Evolutionary conservation across 768 basidiomycete species (phyloP).

Genomic region (Paxillus involutus): DNA sequence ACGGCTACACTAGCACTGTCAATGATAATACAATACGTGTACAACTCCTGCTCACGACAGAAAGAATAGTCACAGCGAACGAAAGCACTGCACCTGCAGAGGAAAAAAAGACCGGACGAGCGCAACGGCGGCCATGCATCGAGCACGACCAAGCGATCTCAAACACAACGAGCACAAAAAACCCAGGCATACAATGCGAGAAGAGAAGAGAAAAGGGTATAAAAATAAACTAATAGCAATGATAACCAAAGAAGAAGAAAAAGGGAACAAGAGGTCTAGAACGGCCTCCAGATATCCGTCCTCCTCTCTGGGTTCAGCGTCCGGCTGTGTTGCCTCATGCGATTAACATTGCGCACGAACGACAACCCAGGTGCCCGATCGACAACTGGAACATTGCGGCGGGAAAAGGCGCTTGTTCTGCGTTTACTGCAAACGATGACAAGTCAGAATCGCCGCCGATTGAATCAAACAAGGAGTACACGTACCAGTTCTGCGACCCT

Average conservation of each 20-base stretch:
- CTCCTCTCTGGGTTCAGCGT: neutral
- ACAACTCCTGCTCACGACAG: neutral
- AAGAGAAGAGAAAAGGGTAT: neutral
- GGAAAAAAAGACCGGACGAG: slow-evolving; percentile 6
- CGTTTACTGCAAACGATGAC: neutral
- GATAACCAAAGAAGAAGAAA: neutral
- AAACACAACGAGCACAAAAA: neutral
- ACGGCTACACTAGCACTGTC: no score
- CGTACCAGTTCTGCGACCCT: slow-evolving; percentile 10
- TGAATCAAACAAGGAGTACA: neutral
- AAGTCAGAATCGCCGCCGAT: neutral
- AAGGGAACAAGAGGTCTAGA: slow-evolving; percentile 3
- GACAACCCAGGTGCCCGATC: slow-evolving; percentile 3
- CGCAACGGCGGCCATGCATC: slow-evolving; percentile 8
- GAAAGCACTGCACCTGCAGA: neutral
- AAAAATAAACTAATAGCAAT: neutral
- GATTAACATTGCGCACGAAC: slow-evolving; percentile 1
- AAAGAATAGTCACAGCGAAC: slow-evolving; percentile 11
- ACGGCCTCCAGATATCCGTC: slow-evolving; percentile 12
- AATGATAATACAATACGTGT: no score
- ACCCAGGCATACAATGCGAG: neutral
- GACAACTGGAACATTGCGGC: slow-evolving; percentile 1
- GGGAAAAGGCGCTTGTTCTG: slow-evolving; percentile 1
- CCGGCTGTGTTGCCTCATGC: slow-evolving; percentile 14
- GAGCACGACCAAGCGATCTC: neutral